phyloP scores from a whole-genome alignment of 352 stramenopile species.

The Pythium volutum region DNA sequence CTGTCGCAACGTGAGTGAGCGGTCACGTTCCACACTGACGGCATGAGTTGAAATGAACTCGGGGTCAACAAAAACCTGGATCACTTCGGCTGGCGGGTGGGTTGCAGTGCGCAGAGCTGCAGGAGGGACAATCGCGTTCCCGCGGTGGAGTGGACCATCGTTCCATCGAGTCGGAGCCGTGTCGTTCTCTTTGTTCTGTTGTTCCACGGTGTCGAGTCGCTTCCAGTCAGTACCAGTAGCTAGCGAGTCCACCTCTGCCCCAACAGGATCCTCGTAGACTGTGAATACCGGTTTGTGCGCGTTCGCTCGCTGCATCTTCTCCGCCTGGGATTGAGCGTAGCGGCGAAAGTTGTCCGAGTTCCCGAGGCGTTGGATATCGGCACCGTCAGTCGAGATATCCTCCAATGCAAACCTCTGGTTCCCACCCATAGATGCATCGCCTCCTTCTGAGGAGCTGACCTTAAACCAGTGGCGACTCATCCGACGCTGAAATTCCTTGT shows the following conservation, averaged over 20 bases:
- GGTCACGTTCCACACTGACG: conserved; percentile 31
- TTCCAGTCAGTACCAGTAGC: conserved; percentile 61
- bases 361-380: conserved; percentile 48
- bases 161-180: conserved; percentile 54
- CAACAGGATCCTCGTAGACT: conserved; percentile 70
- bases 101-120: not conserved
- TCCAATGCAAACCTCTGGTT: conserved; percentile 59
- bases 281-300: conserved; percentile 84
- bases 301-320: conserved; percentile 59
- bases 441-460: conserved; percentile 45
- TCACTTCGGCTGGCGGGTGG: conserved; percentile 16
- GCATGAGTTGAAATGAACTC: conserved; percentile 35
- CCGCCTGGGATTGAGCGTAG: conserved; percentile 46
- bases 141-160: conserved; percentile 8
- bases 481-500: conserved; percentile 79
- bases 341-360: conserved; percentile 65
- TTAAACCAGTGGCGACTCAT: conserved; percentile 82
- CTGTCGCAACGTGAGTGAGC: conserved; percentile 68
- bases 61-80: conserved; percentile 81
- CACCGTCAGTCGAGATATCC: conserved; percentile 48
- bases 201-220: conserved; percentile 51
- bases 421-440: conserved; percentile 33
- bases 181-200: conserved; percentile 85
- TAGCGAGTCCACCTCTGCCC: conserved; percentile 54
- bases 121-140: not conserved